Conservation (phyloP, 2,329 filamentous ascomycete genomes). For the Diaporthe citrichinensis region DNA sequence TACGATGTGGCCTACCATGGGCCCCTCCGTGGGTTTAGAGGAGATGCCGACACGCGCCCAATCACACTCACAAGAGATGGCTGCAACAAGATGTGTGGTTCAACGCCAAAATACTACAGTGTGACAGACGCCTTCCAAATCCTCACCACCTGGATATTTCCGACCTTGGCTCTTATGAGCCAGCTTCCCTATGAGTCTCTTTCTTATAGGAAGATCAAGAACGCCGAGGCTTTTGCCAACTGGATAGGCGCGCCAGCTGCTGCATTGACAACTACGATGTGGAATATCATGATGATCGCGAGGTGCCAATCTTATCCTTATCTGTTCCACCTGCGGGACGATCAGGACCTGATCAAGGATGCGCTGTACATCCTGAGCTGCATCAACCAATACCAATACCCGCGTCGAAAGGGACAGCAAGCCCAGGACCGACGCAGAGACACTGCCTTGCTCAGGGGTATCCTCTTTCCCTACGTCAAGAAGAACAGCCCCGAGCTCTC, state of each 20-base stretch:
- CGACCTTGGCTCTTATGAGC: slow-evolving; percentile 5
- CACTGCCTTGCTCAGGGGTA: not conserved
- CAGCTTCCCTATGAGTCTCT: not conserved
- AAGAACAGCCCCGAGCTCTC: not conserved
- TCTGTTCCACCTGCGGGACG: not conserved
- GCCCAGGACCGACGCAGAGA: slow-evolving; percentile 3
- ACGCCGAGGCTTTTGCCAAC: slow-evolving; percentile 14
- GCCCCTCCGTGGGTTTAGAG: not conserved
- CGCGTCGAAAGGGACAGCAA: not conserved
- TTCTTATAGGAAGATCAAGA: slow-evolving; percentile 16
- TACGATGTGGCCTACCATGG: not conserved
- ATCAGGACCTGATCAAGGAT: slow-evolving; percentile 17
- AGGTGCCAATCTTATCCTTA: slow-evolving; percentile 1
- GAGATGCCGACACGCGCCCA: not conserved
- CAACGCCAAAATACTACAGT: not conserved
- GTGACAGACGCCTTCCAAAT: slow-evolving; percentile 15
- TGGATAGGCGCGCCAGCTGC: slow-evolving; percentile 14
- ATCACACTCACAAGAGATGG: slow-evolving; percentile 6
- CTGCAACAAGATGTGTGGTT: not conserved
- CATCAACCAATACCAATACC: slow-evolving; percentile 17
- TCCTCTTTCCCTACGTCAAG: not conserved
- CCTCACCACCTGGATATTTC: slow-evolving; percentile 8
- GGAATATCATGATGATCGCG: slow-evolving; percentile 17
- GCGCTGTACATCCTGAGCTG: slow-evolving; percentile 14
- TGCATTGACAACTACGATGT: slow-evolving; percentile 8